Percentiles rank a stretch among this genome's conserved stretches.
These are phyloP conservation scores for Diaporthe vaccinii DNA, from an alignment of 2,329 filamentous ascomycete genomes.

Conservation along the genomic window DNA sequence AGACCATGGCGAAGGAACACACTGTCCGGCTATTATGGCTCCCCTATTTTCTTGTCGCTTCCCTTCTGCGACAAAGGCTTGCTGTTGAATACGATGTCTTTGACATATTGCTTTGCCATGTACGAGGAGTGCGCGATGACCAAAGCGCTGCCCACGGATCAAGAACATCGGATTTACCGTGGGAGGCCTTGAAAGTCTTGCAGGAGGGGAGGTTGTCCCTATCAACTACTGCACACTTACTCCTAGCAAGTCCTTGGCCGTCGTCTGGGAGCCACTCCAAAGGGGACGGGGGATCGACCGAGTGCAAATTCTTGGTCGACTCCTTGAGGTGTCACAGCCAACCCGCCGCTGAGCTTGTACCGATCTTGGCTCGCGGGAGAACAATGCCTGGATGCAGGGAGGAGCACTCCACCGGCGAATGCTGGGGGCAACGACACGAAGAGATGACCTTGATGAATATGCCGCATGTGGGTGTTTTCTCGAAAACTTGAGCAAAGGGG, in stretches of 20 bases:
- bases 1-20: slow-evolving; percentile 18
- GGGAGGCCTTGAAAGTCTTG: not conserved
- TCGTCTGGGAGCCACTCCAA: not conserved
- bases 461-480: not conserved
- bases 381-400: not conserved
- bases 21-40: slow-evolving; percentile 26
- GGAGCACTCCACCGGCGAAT: not conserved
- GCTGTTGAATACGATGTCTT: not conserved
- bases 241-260: not conserved
- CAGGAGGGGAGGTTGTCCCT: not conserved
- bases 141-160: not conserved
- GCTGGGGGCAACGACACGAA: not conserved
- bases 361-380: slow-evolving; percentile 13
- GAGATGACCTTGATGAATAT: not conserved
- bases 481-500: not conserved
- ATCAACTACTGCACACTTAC: slow-evolving; percentile 5
- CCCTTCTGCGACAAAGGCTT: not conserved
- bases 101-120: not conserved
- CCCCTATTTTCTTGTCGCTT: not conserved
- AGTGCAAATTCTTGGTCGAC: slow-evolving; percentile 6
- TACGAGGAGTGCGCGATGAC: not conserved
- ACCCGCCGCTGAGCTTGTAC: not conserved
- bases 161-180: not conserved
- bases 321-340: not conserved
- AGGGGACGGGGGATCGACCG: slow-evolving; percentile 8